phyloP scores from a whole-genome alignment of 129 eudicot species.

The carrot (Daucus carota) region DNA sequence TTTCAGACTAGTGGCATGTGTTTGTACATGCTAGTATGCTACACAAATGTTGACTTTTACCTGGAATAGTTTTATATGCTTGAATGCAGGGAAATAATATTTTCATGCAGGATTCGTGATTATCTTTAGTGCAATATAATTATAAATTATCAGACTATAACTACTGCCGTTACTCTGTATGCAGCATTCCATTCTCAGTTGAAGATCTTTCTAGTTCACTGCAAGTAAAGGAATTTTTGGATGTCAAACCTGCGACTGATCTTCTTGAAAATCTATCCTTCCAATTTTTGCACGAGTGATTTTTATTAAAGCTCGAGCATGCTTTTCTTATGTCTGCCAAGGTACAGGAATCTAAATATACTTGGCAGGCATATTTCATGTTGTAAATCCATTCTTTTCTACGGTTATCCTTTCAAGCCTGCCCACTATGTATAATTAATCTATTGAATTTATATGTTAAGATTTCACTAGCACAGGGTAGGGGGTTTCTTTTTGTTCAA shows the following conservation, averaged over 20 bases:
- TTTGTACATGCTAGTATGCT: slow-evolving; percentile 72
- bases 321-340: slow-evolving; percentile 8
- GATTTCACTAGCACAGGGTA: slow-evolving; percentile 7
- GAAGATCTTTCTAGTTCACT: slow-evolving; percentile 70
- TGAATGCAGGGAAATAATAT: not conserved
- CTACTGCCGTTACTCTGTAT: slow-evolving; percentile 24
- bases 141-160: not conserved
- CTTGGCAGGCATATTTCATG: not conserved
- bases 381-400: slow-evolving; percentile 21
- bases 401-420: slow-evolving; percentile 6
- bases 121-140: slow-evolving; percentile 1
- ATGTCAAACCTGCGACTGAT: slow-evolving; percentile 67
- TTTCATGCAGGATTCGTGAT: not conserved
- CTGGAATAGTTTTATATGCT: not conserved
- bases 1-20: slow-evolving; percentile 19
- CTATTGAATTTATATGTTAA: slow-evolving; percentile 13
- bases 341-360: slow-evolving; percentile 14
- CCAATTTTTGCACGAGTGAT: slow-evolving; percentile 68
- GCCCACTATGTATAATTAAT: slow-evolving; percentile 22
- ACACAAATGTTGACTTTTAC: slow-evolving; percentile 63
- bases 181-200: slow-evolving; percentile 92
- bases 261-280: slow-evolving; percentile 73
- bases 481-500: slow-evolving; percentile 15
- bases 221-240: slow-evolving; percentile 64
- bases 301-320: slow-evolving; percentile 17